Base-by-base conservation (phyloP, 1,139 yeast species). In the Taiozyma onychis region DNA sequence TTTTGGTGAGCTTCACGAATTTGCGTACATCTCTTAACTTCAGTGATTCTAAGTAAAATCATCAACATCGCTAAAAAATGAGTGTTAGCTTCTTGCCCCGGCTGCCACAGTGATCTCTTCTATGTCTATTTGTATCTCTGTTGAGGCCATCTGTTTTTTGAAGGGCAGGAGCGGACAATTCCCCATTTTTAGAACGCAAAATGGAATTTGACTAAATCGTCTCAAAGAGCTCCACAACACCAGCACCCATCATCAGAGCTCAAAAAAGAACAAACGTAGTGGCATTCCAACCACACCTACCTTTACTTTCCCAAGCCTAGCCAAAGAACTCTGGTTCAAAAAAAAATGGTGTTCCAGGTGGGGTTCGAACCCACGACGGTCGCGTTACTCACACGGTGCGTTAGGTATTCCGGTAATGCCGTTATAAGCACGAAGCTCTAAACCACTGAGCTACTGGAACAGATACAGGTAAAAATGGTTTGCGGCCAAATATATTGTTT, bases 301-400 rank as follows among this genome's bases (percentile, higher is more conserved):
- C 13, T 8, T 4, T 9, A 10, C 8, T 11, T 16, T 30, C 34
- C 13, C 34, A 30, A 11, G 2, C 2, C n/a, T 6, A 32, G 9
- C 16, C 16, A 39, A 45, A 18, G 34, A 43, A 47, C 16, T 26
- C 26, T 44, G 22, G 39, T 43, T n/a, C 3, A 7, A 24, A 57
- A 56, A 64, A 59, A 58, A 70, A 66, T 62, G 63, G 65, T 72
- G 75, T 74, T 71, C 76, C 74, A 71, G 75, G 75, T 67, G 75
- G 75, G 76, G 75, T 68, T 72, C 72, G 76, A 72, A 72, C 76
- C 75, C 75, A 68, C 75, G 75, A 72, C 76, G 74, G 73, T 71
- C 75, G 76, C 76, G 76, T 72, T 71, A 71, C 75, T 71, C 66
- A 56, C 59, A 56, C 62, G 57, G 66, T 63, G 67, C 66, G 62